Evolutionary conservation across 106 monocot genomes (phyloP).

Genomic region (Dendrobium chrysotoxum): DNA sequence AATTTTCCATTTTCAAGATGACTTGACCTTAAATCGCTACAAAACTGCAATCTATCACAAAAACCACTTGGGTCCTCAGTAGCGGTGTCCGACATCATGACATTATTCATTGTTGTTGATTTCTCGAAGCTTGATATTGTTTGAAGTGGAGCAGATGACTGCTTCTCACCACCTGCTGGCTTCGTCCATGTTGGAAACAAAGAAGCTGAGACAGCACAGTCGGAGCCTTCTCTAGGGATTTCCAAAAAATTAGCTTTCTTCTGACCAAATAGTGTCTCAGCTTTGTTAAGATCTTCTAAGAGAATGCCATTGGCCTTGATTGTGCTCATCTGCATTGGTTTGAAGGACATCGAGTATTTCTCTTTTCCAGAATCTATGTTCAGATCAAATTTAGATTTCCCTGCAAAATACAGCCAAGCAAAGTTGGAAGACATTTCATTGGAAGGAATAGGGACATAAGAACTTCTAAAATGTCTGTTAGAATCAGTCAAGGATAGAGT

Average conservation of each 20-base stretch:
- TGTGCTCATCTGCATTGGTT: not conserved
- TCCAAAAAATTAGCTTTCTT: slow-evolving; percentile 9
- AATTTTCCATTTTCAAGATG: not conserved
- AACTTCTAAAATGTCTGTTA: not conserved
- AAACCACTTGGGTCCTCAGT: not conserved
- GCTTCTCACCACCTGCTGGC: not conserved
- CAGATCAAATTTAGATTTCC: not conserved
- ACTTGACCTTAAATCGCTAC: not conserved
- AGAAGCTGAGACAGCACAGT: not conserved
- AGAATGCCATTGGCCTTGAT: slow-evolving; percentile 8
- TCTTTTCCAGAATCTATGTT: not conserved
- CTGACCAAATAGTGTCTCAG: slow-evolving; percentile 12
- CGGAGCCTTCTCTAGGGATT: slow-evolving; percentile 9
- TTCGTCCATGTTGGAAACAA: not conserved
- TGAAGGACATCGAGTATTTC: slow-evolving; percentile 11
- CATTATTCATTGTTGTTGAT: slow-evolving; percentile 12
- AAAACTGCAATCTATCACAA: not conserved
- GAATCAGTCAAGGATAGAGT: no score
- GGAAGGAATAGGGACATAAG: not conserved
- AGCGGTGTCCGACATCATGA: not conserved
- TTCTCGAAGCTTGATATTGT: not conserved
- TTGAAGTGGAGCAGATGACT: slow-evolving; percentile 7
- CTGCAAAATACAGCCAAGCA: slow-evolving; percentile 20
- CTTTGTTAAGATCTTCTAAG: slow-evolving; percentile 6
- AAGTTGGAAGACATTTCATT: slow-evolving; percentile 1